Evolutionary conservation across 164 flowering plant species (phyloP).

Genomic region (Liquidambar formosana): DNA sequence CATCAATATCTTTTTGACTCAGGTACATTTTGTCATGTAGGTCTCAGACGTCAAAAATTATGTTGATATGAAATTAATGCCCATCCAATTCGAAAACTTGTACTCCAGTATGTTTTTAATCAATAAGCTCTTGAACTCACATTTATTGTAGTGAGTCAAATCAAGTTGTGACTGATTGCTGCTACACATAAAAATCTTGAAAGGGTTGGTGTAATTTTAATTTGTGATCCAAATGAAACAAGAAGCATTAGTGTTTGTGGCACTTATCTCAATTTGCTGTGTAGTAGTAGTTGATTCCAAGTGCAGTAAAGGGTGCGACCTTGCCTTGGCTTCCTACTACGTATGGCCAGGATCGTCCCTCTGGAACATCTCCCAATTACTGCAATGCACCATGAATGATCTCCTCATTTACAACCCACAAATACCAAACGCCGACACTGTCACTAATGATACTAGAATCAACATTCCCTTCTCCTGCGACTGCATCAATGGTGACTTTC

Average conservation of each 20-base stretch:
- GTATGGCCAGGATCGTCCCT: slow-evolving; percentile 37
- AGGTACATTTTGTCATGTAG: no score
- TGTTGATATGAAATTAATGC: no score
- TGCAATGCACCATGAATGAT: neutral
- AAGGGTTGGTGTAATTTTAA: no score
- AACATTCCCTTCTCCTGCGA: slow-evolving; percentile 61
- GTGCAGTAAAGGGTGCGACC: slow-evolving; percentile 48
- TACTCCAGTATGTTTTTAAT: no score
- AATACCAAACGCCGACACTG: slow-evolving; percentile 29
- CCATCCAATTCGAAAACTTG: no score
- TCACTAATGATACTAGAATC: slow-evolving; percentile 25
- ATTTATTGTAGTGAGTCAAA: no score
- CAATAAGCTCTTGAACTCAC: no score
- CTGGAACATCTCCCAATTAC: slow-evolving; percentile 28
- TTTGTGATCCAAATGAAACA: no score
- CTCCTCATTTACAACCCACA: slow-evolving; percentile 33
- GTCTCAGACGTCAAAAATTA: no score
- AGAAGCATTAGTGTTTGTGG: slow-evolving; percentile 2
- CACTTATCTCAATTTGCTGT: slow-evolving; percentile 11
- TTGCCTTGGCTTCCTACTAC: slow-evolving; percentile 68
- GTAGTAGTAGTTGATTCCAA: slow-evolving; percentile 33
- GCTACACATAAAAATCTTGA: no score
- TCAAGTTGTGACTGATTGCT: no score
- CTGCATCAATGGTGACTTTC: slow-evolving; percentile 44
- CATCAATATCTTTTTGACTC: no score